Percentiles rank a stretch among this genome's conserved stretches.
Evolutionary conservation across 441 rosid genomes (phyloP).

Genomic region (Jatropha multifida): DNA sequence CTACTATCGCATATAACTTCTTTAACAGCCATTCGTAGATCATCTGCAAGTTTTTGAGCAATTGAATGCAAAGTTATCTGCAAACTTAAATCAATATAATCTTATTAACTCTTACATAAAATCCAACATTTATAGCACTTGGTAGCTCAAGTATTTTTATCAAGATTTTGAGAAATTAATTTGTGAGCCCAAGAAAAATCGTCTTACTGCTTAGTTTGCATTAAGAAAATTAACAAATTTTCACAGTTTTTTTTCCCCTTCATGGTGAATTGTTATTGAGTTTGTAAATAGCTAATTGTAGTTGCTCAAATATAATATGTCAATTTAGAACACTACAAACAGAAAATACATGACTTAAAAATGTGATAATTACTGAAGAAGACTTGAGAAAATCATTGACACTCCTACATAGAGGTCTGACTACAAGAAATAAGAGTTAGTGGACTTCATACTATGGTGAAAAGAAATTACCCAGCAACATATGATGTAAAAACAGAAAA

Average conservation of each 20-base stretch:
- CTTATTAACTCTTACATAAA: neutral
- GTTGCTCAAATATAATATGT: neutral
- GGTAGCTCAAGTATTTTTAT: constrained; percentile 1
- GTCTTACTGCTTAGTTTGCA: neutral
- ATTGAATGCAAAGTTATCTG: neutral
- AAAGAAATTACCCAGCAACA: neutral
- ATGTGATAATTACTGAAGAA: neutral
- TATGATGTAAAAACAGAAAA: neutral
- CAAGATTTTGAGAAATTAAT: neutral
- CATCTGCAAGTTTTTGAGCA: constrained; percentile 47
- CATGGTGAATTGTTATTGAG: neutral
- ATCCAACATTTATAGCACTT: neutral
- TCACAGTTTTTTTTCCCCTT: neutral
- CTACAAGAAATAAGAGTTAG: neutral
- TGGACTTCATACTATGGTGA: neutral
- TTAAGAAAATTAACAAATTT: neutral
- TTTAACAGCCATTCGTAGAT: constrained; percentile 83
- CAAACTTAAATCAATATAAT: neutral
- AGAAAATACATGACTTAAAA: neutral
- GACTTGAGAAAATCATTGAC: neutral
- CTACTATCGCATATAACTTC: constrained; percentile 67
- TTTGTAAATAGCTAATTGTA: neutral
- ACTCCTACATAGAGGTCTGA: neutral
- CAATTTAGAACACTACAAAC: neutral
- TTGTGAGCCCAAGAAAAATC: neutral